A percentile compares a stretch with the other conserved stretches of the same genome.
Conservation (phyloP, 495 filamentous ascomycete genomes). For the Barbatosphaeria neglecta region DNA sequence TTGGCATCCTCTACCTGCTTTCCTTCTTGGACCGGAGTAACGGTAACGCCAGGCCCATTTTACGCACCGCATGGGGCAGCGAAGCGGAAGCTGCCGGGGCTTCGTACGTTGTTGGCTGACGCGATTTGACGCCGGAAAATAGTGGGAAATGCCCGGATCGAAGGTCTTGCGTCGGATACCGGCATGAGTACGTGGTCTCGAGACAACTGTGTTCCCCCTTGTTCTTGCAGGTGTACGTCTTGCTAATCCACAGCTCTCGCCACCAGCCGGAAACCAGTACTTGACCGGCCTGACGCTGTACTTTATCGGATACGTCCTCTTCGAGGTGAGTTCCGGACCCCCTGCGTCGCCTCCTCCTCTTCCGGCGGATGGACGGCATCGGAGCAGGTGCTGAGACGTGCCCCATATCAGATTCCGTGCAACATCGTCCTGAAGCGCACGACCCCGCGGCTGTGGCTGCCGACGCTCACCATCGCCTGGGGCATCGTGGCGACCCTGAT, state of each 20-base stretch:
- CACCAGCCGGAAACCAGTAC: constrained; percentile 54
- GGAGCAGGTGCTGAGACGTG: too few relatives aligned
- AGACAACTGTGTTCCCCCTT: constrained; percentile 11
- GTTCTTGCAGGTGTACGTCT: not conserved
- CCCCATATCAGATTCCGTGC: constrained; percentile 58
- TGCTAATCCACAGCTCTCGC: not conserved
- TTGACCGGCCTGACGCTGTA: constrained; percentile 61
- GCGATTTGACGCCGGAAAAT: too few relatives aligned
- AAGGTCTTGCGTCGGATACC: constrained; percentile 53
- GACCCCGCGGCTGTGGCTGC: constrained; percentile 49
- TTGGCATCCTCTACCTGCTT: constrained; percentile 58
- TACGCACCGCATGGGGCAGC: not conserved
- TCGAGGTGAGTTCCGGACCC: constrained; percentile 10
- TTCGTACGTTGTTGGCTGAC: too few relatives aligned
- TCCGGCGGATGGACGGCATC: not conserved
- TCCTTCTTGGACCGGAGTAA: constrained; percentile 70
- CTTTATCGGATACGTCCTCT: constrained; percentile 64
- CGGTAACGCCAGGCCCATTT: constrained; percentile 23
- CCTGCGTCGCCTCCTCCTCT: not conserved
- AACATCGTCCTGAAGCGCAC: constrained; percentile 65
- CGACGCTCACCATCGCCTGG: constrained; percentile 29
- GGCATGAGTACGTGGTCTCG: constrained; percentile 38
- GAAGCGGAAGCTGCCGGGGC: too few relatives aligned
- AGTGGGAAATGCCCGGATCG: constrained; percentile 40
- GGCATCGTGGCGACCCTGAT: constrained; percentile 61